phyloP scores from a whole-genome alignment of 768 basidiomycete genomes.

The Lentinula boryana region DNA sequence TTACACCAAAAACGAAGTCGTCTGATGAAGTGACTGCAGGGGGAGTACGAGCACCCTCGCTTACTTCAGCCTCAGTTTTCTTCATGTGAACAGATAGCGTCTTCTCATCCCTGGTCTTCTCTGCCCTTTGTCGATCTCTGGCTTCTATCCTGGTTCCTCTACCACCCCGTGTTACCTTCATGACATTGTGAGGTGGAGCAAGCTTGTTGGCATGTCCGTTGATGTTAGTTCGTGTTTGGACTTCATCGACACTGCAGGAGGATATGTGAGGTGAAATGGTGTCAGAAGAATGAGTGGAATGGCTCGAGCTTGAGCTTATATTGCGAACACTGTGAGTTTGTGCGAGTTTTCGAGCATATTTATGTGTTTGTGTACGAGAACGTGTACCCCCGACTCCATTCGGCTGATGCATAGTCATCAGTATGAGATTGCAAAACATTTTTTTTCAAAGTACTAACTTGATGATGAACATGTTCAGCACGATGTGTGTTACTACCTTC shows the following conservation, averaged over 20 bases:
- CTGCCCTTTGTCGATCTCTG: conserved; percentile 48
- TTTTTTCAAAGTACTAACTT: background rate
- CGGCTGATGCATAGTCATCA: background rate
- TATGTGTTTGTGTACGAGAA: too few species aligned
- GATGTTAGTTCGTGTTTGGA: background rate
- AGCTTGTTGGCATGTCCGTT: background rate
- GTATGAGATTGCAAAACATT: background rate
- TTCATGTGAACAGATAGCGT: conserved; percentile 18
- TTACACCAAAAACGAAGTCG: background rate
- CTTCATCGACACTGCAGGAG: too few species aligned
- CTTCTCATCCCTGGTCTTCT: conserved; percentile 32
- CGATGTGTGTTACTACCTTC: background rate
- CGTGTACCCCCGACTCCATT: background rate
- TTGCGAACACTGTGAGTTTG: too few species aligned
- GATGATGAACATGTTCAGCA: background rate
- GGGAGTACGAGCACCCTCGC: background rate
- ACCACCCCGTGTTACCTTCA: conserved; percentile 14
- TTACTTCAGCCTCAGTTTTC: background rate
- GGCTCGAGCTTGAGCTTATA: too few species aligned
- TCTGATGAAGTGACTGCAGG: background rate
- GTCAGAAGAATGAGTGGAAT: too few species aligned
- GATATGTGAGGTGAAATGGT: too few species aligned
- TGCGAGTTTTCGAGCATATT: too few species aligned
- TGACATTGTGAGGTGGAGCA: too few species aligned
- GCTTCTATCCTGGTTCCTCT: conserved; percentile 33